Evolutionary conservation across 2,329 filamentous ascomycete genomes (phyloP).

Genomic region (Trichoderma sp.): DNA sequence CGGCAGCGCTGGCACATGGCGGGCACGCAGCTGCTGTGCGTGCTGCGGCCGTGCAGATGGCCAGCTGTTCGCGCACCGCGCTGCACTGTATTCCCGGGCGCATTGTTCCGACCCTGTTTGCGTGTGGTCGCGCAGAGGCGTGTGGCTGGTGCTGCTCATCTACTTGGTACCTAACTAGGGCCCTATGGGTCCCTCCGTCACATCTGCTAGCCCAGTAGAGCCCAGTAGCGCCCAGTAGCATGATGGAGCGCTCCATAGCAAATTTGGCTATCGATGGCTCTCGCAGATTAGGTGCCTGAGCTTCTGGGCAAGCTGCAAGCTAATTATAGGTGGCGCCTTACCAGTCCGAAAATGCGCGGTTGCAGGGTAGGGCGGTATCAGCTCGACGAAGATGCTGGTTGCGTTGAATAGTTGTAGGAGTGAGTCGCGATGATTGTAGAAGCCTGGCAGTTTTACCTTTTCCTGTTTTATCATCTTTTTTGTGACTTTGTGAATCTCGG

Average conservation of each 20-base stretch:
- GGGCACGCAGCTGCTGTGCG: not conserved
- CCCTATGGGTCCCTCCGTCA: conserved; percentile 17
- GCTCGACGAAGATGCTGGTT: not conserved
- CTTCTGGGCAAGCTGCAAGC: conserved; percentile 14
- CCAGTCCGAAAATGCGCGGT: not conserved
- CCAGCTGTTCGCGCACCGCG: conserved; percentile 22
- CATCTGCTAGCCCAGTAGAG: conserved; percentile 13
- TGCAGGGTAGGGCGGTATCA: conserved; percentile 6
- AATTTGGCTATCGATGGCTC: conserved; percentile 16
- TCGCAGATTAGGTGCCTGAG: conserved; percentile 20
- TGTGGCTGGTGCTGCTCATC: conserved; percentile 5
- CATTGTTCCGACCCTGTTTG: conserved; percentile 2
- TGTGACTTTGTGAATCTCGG: not conserved
- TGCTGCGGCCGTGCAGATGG: conserved; percentile 21
- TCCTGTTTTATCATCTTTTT: not conserved
- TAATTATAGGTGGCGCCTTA: conserved; percentile 11
- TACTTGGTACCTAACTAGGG: conserved; percentile 10
- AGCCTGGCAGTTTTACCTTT: not conserved
- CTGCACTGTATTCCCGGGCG: conserved; percentile 9
- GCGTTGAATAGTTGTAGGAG: not conserved
- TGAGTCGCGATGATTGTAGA: not conserved
- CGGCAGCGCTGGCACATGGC: not conserved
- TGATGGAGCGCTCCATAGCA: conserved; percentile 2
- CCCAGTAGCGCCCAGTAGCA: conserved; percentile 6
- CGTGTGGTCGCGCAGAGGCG: not conserved